Evolutionary conservation across 257 asterid genomes (phyloP).

Genomic region (Solanum clarkiae): DNA sequence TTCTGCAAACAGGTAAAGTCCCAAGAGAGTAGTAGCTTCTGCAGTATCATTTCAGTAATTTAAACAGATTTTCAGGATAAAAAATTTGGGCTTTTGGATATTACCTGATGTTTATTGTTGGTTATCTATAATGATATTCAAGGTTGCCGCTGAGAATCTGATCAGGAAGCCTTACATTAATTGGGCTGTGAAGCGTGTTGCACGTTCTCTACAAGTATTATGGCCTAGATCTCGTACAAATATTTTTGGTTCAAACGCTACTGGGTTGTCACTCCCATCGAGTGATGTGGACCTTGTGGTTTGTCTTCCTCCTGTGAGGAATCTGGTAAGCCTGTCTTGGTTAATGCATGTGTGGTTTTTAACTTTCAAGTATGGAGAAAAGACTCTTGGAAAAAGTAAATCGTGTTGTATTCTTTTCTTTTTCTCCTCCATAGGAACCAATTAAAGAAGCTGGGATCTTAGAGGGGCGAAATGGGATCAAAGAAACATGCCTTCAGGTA

Average conservation of each 20-base stretch:
- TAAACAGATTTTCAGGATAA: background rate
- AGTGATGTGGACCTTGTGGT: conserved; percentile 99
- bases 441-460: conserved; percentile 98
- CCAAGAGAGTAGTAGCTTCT: conserved; percentile 5
- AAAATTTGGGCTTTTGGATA: background rate
- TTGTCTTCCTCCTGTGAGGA: conserved; percentile 97
- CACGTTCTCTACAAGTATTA: conserved; percentile 93
- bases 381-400: background rate
- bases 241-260: conserved; percentile 88
- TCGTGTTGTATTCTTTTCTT: conserved; percentile 4
- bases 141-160: conserved; percentile 94
- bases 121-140: conserved; percentile 4
- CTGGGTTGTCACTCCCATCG: conserved; percentile 92
- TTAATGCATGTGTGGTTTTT: background rate
- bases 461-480: conserved; percentile 98
- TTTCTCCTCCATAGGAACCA: conserved; percentile 54
- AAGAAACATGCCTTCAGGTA: conserved; percentile 99
- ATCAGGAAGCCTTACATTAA: conserved; percentile 77
- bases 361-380: background rate
- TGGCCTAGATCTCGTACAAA: conserved; percentile 99
- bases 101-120: conserved; percentile 3
- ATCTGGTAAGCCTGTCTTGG: conserved; percentile 58
- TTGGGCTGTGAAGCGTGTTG: conserved; percentile 99
- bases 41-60: background rate
- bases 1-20: conserved; percentile 84